These are phyloP conservation scores for Lojkania enalia DNA, from an alignment of 2,329 filamentous ascomycete species.

Conservation along the genomic window DNA sequence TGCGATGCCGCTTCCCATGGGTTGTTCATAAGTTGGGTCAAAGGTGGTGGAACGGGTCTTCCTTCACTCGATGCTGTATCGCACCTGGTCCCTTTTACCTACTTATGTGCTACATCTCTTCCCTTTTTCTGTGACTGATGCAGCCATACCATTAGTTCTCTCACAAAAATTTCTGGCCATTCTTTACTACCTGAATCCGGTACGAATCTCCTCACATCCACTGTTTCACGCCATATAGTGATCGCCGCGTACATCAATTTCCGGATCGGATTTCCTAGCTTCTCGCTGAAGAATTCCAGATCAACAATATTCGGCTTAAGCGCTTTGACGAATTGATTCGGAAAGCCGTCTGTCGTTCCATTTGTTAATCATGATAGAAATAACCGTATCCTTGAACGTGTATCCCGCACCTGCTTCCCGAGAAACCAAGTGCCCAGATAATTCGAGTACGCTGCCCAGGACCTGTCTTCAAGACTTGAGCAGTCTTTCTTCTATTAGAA, in stretches of 20 bases:
- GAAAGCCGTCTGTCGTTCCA: conserved; percentile 4
- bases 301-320: conserved; percentile 9
- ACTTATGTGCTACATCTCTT: background rate
- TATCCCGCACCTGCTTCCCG: conserved; percentile 8
- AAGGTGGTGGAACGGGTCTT: background rate
- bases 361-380: conserved; percentile 3
- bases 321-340: conserved; percentile 5
- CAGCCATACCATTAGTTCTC: conserved; percentile 8
- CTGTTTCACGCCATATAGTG: background rate
- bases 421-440: conserved; percentile 13
- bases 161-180: conserved; percentile 7
- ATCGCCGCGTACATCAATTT: conserved; percentile 9
- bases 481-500: background rate
- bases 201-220: conserved; percentile 11
- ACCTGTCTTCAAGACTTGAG: background rate
- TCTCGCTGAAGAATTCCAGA: conserved; percentile 1
- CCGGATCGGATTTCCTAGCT: conserved; percentile 2
- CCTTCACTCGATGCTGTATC: background rate
- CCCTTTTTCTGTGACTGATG: background rate
- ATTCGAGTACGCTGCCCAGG: conserved; percentile 2
- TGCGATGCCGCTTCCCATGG: background rate
- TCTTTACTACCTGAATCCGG: conserved; percentile 1
- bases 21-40: too few species aligned
- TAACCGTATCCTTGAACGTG: conserved; percentile 11
- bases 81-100: background rate